Conservation (phyloP, 2,329 filamentous ascomycete species). For the Zymoseptoria brevis region DNA sequence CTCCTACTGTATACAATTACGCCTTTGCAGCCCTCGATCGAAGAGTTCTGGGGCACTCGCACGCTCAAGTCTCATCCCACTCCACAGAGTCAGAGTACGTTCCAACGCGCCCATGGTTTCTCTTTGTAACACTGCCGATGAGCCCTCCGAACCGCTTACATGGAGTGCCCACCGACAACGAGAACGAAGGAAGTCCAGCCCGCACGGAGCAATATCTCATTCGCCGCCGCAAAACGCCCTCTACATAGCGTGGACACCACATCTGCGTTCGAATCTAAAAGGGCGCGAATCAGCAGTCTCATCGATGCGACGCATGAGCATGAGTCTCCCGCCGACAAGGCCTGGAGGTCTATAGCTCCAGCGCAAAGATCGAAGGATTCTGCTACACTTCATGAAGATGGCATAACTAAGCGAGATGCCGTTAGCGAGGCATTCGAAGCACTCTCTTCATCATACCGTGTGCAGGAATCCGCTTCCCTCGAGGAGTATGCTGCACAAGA, state of each 20-base stretch:
- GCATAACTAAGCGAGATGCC: too few species aligned
- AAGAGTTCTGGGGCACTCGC: too few species aligned
- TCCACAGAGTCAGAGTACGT: too few species aligned
- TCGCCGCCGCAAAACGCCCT: not conserved
- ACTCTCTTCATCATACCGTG: not conserved
- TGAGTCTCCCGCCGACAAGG: constrained; percentile 10
- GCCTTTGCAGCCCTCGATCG: too few species aligned
- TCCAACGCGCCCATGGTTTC: too few species aligned
- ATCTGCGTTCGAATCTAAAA: not conserved
- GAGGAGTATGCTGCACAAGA: constrained; percentile 32
- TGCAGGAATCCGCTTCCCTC: not conserved
- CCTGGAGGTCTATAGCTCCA: not conserved
- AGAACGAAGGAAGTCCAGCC: too few species aligned
- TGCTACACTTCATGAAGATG: too few species aligned
- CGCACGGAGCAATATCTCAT: not conserved
- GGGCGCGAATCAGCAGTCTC: constrained; percentile 16
- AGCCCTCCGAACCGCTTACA: too few species aligned
- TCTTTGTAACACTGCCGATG: too few species aligned
- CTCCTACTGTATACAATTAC: too few species aligned
- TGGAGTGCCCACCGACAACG: too few species aligned
- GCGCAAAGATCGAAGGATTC: not conserved
- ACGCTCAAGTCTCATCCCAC: too few species aligned
- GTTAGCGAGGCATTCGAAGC: not conserved
- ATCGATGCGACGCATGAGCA: constrained; percentile 23
- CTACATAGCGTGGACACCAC: not conserved